Base-by-base conservation (phyloP, 495 filamentous ascomycete species). In the Lineolata rhizophorae region DNA sequence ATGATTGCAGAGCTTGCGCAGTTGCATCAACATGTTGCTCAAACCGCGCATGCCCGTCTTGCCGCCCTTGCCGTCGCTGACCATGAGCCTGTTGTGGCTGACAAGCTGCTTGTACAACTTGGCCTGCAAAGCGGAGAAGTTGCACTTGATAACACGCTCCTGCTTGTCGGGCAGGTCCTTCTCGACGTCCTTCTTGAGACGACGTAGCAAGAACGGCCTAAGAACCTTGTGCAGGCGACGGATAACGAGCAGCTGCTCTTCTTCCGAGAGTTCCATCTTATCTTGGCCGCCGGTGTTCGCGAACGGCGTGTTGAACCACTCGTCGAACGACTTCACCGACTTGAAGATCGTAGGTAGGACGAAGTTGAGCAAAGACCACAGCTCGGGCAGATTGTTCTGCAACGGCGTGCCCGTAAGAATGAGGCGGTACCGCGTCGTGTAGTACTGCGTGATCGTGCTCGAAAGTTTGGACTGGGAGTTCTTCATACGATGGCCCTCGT, bases 401-500 rank as follows among this genome's bases (percentile, higher is more conserved):
- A 97, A 61, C 18, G 87, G 87, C 11, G 87, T 97, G 60, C 87
- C 87, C 2, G 87, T 97, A 45, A 97, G 64, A 51, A 97, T 97
- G 33, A 97, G 67, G 42, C 87, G 81, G 55, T 85, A 97, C 12
- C 87, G 72, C 17, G 83, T 92, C 49, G 56, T 73, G 58, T 97
- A 97, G 57, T 94, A 95, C 27, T 80, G 71, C 27, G 85, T 85
- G 36, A 97, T 70, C 1, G 85, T 94, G 44, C 72, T 80, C 55
- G 80, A 93, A 43, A 97, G 64, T 55, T 97, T 97, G 11, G 87
- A 97, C 39, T 82, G 72, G n/a, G 78, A 60, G 53, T 97, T 97
- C 67, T 97, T 97, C 87, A 97, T 97, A 46, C 87, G 83, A 54
- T 97, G 87, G 53, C 87, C 87, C 60, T 97, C 87, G 43, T 97